Conservation (phyloP, 192 early-diverging fungal species). For the Coemansia sp. region DNA sequence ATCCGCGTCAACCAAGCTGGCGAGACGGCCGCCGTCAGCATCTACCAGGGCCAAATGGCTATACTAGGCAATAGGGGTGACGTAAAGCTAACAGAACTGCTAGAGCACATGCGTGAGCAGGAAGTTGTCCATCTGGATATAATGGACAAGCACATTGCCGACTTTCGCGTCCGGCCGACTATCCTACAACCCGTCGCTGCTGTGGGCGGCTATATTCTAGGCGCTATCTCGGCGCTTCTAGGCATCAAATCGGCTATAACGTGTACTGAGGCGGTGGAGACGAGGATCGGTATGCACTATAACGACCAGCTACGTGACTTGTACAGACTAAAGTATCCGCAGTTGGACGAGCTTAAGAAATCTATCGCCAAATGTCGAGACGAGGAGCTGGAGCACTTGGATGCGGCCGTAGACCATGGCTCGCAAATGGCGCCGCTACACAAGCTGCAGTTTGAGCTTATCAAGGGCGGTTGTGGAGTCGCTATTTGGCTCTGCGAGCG, state of each 20-base stretch:
- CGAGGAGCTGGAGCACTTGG: conserved; percentile 93
- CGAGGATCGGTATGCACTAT: conserved; percentile 93
- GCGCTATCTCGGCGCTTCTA: conserved; percentile 81
- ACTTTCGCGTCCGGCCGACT: conserved; percentile 84
- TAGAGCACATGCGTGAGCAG: conserved; percentile 96
- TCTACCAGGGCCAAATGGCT: conserved; percentile 93
- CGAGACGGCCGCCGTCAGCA: conserved; percentile 92
- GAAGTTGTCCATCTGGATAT: conserved; percentile 80
- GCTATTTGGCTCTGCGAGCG: conserved; percentile 91
- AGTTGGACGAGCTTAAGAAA: conserved; percentile 61
- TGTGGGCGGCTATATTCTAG: conserved; percentile 79
- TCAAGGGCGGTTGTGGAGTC: conserved; percentile 83
- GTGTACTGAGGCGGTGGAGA: conserved; percentile 98
- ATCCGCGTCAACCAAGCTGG: conserved; percentile 97
- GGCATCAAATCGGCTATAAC: conserved; percentile 98
- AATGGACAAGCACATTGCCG: conserved; percentile 75
- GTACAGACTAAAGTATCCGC: conserved; percentile 65
- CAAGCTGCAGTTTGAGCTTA: conserved; percentile 67
- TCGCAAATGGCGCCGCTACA: conserved; percentile 82
- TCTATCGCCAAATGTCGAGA: conserved; percentile 86
- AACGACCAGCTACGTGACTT: conserved; percentile 92
- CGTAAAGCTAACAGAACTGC: conserved; percentile 65
- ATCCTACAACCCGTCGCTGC: conserved; percentile 85
- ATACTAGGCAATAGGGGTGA: conserved; percentile 63
- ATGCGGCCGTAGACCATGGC: conserved; percentile 85